Base-by-base conservation (phyloP, 2,329 filamentous ascomycete genomes). In the Phymatotrichopsis omnivora region DNA sequence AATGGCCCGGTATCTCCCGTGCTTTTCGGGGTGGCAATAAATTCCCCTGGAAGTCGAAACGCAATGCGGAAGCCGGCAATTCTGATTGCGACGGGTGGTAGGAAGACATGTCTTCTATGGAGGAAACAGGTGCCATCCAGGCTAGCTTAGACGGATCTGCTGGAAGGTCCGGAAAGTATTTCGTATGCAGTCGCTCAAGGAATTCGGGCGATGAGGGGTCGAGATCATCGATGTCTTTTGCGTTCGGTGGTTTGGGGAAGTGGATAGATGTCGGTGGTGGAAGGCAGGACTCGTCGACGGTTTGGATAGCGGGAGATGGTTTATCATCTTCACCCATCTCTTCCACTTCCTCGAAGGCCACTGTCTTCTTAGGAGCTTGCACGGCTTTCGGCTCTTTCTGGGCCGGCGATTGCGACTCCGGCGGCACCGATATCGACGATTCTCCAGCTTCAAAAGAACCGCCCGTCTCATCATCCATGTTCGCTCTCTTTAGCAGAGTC, bases 91-190 rank as follows among this genome's bases (percentile, higher is more conserved):
- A 72, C 0, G 89, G 86, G 61, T 89, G 83, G 67, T 96, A 96
- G 7, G 85, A 74, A 2, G 81, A 85, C 54, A 80, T 74, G 53
- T 70, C 72, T 59, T 83, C 79, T 17, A 78, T 77, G 31, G 73
- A 63, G 32, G 75, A 78, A 38, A 82, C 60, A 11, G 82, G 80
- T 39, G 80, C 78, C 75, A 96, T 91, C 89, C 89, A 98, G 16
- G 85, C 83, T 3, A 95, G 75, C 42, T 84, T 81, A 47, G 80
- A 78, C 0, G 87, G 86, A 63, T 95, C 85, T 43, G 86, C 77
- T 2, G 87, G 78, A 1, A 94, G 78, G 52, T 78, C 76, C 10
- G 91, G 87, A 65, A 95, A 98, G 72, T 94, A 98, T 64, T 95
- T 94, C 17, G 78, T 67, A 69, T 94, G 87, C 5, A 98, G 76